These are phyloP conservation scores for Cucurbita pepo DNA, from an alignment of 306 rosid species.

Conservation along the genomic window DNA sequence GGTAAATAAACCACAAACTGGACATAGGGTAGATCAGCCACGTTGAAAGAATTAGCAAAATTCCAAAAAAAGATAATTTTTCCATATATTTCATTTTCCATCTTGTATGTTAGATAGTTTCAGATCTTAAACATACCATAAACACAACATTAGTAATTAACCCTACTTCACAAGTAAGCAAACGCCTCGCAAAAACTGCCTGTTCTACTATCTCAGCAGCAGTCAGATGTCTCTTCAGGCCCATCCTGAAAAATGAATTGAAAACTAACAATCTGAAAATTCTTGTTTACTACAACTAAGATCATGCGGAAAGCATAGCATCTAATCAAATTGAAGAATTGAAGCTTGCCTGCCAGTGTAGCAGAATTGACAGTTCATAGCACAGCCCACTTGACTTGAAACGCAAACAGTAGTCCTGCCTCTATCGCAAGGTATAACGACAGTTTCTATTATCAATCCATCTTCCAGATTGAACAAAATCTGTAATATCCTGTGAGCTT, in stretches of 20 bases:
- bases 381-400: slow-evolving; percentile 97
- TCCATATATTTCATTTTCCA: background rate
- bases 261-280: slow-evolving; percentile 1
- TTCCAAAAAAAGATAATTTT: background rate
- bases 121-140: slow-evolving; percentile 42
- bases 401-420: slow-evolving; percentile 87
- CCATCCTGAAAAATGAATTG: slow-evolving; percentile 58
- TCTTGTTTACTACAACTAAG: background rate
- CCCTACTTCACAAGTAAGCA: slow-evolving; percentile 75
- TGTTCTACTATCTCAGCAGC: slow-evolving; percentile 93
- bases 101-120: background rate
- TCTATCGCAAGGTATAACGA: slow-evolving; percentile 66
- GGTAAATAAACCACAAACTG: background rate
- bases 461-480: slow-evolving; percentile 76
- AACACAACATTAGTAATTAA: slow-evolving; percentile 75
- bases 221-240: slow-evolving; percentile 65
- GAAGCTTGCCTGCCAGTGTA: slow-evolving; percentile 71
- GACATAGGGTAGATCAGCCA: background rate
- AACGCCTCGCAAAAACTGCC: slow-evolving; percentile 61
- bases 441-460: slow-evolving; percentile 69
- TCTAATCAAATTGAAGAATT: slow-evolving; percentile 2
- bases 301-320: background rate
- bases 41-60: background rate
- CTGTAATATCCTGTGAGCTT: slow-evolving; percentile 79
- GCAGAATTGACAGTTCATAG: slow-evolving; percentile 93